These are phyloP conservation scores for Alternaria arborescens DNA, from an alignment of 2,329 filamentous ascomycete genomes.

Conservation along the genomic window DNA sequence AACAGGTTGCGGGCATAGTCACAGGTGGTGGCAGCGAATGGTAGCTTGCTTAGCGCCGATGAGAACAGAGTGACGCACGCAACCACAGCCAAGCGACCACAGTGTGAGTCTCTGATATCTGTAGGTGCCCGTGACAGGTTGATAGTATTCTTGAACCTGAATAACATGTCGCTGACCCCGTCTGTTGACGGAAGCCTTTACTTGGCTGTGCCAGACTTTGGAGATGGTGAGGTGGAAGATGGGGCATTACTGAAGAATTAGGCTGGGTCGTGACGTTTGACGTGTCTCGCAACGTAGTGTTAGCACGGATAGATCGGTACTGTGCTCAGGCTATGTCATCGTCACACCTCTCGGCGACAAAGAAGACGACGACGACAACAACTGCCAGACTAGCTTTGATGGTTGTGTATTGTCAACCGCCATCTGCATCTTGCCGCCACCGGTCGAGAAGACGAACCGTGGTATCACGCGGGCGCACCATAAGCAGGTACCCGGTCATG, in stretches of 20 bases:
- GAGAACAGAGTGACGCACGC: slow-evolving; percentile 7
- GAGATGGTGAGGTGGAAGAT: neutral
- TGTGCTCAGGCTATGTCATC: neutral
- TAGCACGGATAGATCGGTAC: neutral
- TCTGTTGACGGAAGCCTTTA: neutral
- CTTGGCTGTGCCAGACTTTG: slow-evolving; percentile 2
- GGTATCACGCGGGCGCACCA: neutral
- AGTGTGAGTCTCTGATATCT: neutral
- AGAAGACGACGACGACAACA: neutral
- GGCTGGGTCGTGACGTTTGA: neutral
- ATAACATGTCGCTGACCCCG: neutral
- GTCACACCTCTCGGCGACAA: slow-evolving; percentile 4
- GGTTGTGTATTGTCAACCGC: neutral
- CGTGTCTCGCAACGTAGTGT: neutral
- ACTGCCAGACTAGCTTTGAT: neutral
- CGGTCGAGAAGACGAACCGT: neutral
- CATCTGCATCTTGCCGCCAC: neutral
- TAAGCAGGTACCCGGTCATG: slow-evolving; percentile 1
- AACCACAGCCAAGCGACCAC: neutral
- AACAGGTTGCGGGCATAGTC: neutral
- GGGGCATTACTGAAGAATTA: neutral
- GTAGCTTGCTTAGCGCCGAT: neutral
- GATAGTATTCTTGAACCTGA: neutral
- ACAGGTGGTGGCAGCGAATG: neutral
- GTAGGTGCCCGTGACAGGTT: slow-evolving; percentile 2